These are phyloP conservation scores for Schoenoplectus tabernaemontani DNA, from an alignment of 202 grass and related monocot species.

Conservation along the genomic window DNA sequence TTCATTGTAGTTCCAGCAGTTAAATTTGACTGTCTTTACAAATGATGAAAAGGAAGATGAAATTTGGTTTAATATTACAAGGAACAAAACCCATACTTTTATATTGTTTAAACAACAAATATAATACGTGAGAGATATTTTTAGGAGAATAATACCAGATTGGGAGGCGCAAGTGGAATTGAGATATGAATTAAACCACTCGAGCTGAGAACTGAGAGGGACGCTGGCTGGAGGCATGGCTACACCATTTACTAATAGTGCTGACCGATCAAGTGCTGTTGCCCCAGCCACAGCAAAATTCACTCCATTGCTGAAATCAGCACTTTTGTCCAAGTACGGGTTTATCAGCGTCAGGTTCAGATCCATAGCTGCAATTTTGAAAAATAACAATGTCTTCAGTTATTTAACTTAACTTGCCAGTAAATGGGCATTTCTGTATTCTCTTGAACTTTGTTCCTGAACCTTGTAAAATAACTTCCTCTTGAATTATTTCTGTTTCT, in stretches of 20 bases:
- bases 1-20: not conserved
- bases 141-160: slow-evolving; percentile 29
- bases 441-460: not conserved
- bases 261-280: slow-evolving; percentile 52
- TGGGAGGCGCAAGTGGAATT: slow-evolving; percentile 54
- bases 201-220: slow-evolving; percentile 64
- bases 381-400: not conserved
- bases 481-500: not conserved
- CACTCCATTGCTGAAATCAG: slow-evolving; percentile 50
- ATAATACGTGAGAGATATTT: not conserved
- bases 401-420: not conserved
- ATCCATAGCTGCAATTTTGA: slow-evolving; percentile 49
- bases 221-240: slow-evolving; percentile 38
- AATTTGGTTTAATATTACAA: not conserved
- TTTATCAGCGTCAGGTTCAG: slow-evolving; percentile 57
- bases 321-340: slow-evolving; percentile 59
- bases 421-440: not conserved
- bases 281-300: slow-evolving; percentile 93
- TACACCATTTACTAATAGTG: slow-evolving; percentile 36
- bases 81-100: too few relatives aligned
- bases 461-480: not conserved
- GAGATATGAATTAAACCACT: slow-evolving; percentile 68
- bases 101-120: not conserved
- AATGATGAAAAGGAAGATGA: not conserved
- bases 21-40: not conserved